phyloP scores from a whole-genome alignment of 192 early-diverging fungal species.

The Podila clonocystis region DNA sequence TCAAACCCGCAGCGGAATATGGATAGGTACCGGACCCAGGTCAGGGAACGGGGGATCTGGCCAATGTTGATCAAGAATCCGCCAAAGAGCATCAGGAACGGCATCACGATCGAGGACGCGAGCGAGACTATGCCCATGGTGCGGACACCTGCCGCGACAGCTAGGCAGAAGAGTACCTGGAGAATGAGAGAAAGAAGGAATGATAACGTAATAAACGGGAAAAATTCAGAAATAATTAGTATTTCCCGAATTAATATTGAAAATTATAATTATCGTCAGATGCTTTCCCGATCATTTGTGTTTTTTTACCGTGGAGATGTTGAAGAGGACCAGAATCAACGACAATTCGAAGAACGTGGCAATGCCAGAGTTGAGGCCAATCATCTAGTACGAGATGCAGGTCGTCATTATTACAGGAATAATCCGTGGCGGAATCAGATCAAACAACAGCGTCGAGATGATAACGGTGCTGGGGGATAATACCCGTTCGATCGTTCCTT shows the following conservation, averaged over 20 bases:
- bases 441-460: constrained; percentile 70
- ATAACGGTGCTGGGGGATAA: constrained; percentile 58
- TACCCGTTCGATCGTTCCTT: constrained; percentile 60
- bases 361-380: constrained; percentile 60
- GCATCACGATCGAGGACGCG: constrained; percentile 66
- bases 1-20: constrained; percentile 81
- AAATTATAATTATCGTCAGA: too few relatives aligned
- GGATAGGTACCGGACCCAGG: constrained; percentile 77
- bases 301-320: constrained; percentile 51
- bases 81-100: constrained; percentile 84
- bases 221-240: too few relatives aligned
- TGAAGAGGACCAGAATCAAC: constrained; percentile 70
- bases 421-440: constrained; percentile 75
- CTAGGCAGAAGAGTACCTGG: constrained; percentile 63
- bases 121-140: constrained; percentile 68
- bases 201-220: too few relatives aligned
- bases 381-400: constrained; percentile 74
- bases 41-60: constrained; percentile 63
- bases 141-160: constrained; percentile 63
- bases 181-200: too few relatives aligned
- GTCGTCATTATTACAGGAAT: constrained; percentile 71
- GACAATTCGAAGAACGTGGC: constrained; percentile 67
- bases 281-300: too few relatives aligned
- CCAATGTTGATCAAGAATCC: constrained; percentile 78
- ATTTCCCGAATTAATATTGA: too few relatives aligned